phyloP scores from a whole-genome alignment of 2,329 filamentous ascomycete genomes.

The Diplodia mutila region DNA sequence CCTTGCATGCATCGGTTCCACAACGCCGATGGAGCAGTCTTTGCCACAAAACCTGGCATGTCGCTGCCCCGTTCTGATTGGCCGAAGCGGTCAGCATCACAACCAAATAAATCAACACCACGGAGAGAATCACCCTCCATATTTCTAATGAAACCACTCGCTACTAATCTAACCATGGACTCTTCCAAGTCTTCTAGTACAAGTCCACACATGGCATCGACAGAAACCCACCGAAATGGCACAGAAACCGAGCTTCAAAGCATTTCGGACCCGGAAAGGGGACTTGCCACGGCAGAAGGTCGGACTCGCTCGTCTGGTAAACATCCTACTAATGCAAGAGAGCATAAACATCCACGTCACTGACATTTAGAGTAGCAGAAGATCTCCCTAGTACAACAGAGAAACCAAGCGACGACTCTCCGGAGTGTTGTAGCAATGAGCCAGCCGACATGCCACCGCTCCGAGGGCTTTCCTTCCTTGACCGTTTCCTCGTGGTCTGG shows the following conservation, averaged over 20 bases:
- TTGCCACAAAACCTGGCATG: not conserved
- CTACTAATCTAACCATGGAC: not conserved
- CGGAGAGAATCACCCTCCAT: not conserved
- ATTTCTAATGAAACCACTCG: not conserved
- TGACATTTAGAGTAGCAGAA: not conserved
- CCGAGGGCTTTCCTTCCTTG: constrained; percentile 47
- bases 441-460: not conserved
- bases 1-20: not conserved
- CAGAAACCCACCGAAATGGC: not conserved
- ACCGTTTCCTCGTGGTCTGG: constrained; percentile 58
- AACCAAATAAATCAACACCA: constrained; percentile 6
- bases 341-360: not conserved
- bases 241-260: not conserved
- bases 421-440: not conserved
- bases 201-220: not conserved
- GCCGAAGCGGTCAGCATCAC: not conserved
- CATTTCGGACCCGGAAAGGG: not conserved
- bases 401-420: not conserved
- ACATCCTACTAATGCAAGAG: not conserved
- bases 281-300: not conserved
- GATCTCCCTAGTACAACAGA: not conserved
- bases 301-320: not conserved
- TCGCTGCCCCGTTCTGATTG: constrained; percentile 5
- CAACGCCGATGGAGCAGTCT: not conserved
- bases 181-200: not conserved